Percentiles rank a stretch among this genome's conserved stretches.
These are phyloP conservation scores for Suillus alpinus DNA, from an alignment of 768 basidiomycete genomes.

Conservation along the genomic window DNA sequence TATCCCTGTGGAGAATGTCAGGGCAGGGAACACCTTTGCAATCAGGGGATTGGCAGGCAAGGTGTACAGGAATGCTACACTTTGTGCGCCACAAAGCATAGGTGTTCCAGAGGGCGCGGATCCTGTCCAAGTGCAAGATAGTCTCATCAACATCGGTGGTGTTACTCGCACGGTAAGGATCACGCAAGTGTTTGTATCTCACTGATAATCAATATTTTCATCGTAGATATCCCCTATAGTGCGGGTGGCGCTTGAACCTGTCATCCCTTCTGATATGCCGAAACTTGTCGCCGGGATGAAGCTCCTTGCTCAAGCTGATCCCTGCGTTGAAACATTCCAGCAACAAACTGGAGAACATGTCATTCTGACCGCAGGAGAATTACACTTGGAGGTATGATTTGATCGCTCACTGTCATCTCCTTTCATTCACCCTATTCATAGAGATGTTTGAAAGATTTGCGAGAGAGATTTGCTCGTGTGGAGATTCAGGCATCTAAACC, in stretches of 20 bases:
- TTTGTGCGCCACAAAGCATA: constrained; percentile 63
- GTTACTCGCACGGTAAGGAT: constrained; percentile 40
- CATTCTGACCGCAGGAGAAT: constrained; percentile 91
- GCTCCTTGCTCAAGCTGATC: constrained; percentile 90
- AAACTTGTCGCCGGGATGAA: constrained; percentile 86
- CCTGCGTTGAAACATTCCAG: constrained; percentile 96
- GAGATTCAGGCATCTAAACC: constrained; percentile 93
- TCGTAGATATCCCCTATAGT: constrained; percentile 84
- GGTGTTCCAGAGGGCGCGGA: constrained; percentile 38
- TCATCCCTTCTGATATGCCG: constrained; percentile 78
- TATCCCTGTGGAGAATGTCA: constrained; percentile 76
- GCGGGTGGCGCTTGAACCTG: constrained; percentile 90
- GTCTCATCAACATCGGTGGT: constrained; percentile 78
- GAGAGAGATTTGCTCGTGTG: constrained; percentile 90
- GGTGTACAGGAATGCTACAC: constrained; percentile 87
- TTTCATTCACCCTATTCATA: constrained; percentile 27
- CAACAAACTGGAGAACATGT: constrained; percentile 98
- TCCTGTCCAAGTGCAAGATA: constrained; percentile 39
- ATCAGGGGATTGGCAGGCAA: constrained; percentile 86
- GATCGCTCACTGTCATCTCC: background rate
- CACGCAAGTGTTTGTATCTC: background rate
- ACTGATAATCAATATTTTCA: background rate
- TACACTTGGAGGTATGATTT: constrained; percentile 84
- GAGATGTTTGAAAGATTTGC: constrained; percentile 95
- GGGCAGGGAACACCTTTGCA: constrained; percentile 93